phyloP scores from a whole-genome alignment of 768 basidiomycete genomes.

The Suillus brevipes region DNA sequence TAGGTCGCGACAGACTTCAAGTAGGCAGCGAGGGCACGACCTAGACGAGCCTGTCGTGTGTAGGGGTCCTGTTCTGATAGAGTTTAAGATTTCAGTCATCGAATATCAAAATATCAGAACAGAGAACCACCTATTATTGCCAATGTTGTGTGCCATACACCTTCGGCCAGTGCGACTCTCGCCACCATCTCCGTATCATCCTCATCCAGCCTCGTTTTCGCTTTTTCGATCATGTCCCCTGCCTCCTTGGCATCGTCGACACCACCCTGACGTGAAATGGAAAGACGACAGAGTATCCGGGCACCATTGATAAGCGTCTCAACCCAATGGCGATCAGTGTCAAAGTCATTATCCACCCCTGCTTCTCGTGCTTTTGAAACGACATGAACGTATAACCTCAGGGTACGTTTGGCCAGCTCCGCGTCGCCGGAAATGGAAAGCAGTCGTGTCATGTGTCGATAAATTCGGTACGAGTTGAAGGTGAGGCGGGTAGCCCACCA shows the following conservation, averaged over 20 bases:
- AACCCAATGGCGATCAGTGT: slow-evolving; percentile 73
- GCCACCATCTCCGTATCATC: slow-evolving; percentile 56
- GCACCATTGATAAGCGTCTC: slow-evolving; percentile 76
- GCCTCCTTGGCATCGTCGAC: slow-evolving; percentile 66
- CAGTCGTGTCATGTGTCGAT: slow-evolving; percentile 82
- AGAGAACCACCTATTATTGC: slow-evolving; percentile 60
- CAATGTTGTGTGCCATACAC: slow-evolving; percentile 69
- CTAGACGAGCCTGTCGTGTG: slow-evolving; percentile 59
- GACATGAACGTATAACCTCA: slow-evolving; percentile 81
- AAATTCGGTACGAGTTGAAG: slow-evolving; percentile 85
- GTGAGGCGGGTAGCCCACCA: slow-evolving; percentile 96
- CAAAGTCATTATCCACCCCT: slow-evolving; percentile 47
- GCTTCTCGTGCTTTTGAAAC: slow-evolving; percentile 77
- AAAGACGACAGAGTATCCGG: slow-evolving; percentile 68
- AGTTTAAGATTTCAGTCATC: background rate
- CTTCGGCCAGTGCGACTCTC: slow-evolving; percentile 65
- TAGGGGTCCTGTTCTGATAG: slow-evolving; percentile 62
- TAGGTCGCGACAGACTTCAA: slow-evolving; percentile 46
- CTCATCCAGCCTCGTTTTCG: slow-evolving; percentile 50
- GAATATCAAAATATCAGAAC: background rate
- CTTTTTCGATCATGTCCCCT: slow-evolving; percentile 57
- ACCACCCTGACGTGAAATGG: slow-evolving; percentile 41
- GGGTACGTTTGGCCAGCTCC: slow-evolving; percentile 67
- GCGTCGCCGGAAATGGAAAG: slow-evolving; percentile 61
- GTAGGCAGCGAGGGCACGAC: slow-evolving; percentile 54